Evolutionary conservation across 202 grass and related monocot species (phyloP), one percentile per base, ranked within the genome.

Genomic region (Musa balbisiana): DNA sequence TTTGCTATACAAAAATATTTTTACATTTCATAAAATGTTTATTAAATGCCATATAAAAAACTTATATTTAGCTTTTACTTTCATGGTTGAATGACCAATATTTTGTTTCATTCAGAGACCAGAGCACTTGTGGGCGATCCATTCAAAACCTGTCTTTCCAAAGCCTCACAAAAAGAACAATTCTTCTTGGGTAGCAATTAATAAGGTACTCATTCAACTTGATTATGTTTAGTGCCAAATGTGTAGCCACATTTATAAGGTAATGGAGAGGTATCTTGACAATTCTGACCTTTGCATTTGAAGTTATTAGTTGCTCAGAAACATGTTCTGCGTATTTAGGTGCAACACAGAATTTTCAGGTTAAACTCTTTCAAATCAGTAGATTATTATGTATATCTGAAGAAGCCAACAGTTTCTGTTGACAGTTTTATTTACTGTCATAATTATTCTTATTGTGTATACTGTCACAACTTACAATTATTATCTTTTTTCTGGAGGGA

Each of bases 161-260:
- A 99, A 88, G 79, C 95, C 95, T 78, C 95, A 99, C 83, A 99
- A 92, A 74, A 90, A 78, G 76, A 80, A 82, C 54, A 94, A 94
- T 82, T 78, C 88, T 85, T 94, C 91, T 79, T 99, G 95, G 95
- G 72, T 77, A 80, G 89, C 87, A 49, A 92, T 99, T 83, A 67
- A 88, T 83, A 92, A 94, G 95, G 95, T 99, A 85, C 22, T 49
- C 54, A 8, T 79, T 49, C 71, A 49, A 63, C 73, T 49, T 84
- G 19, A 54, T 49, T 73, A n/a, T 76, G 51, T 78, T 51, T 19
- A 59, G 21, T 71, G 14, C 20, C 19, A 19, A 9, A 1, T 6
- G 16, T 62, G 9, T 17, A 19, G 9, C 20, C 33, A 43, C 4
- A 43, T 43, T 43, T 43, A 43, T 43, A 43, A 43, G 33, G 5